These are phyloP conservation scores for Diaporthe helianthi DNA, from an alignment of 2,329 filamentous ascomycete species.

Conservation along the genomic window DNA sequence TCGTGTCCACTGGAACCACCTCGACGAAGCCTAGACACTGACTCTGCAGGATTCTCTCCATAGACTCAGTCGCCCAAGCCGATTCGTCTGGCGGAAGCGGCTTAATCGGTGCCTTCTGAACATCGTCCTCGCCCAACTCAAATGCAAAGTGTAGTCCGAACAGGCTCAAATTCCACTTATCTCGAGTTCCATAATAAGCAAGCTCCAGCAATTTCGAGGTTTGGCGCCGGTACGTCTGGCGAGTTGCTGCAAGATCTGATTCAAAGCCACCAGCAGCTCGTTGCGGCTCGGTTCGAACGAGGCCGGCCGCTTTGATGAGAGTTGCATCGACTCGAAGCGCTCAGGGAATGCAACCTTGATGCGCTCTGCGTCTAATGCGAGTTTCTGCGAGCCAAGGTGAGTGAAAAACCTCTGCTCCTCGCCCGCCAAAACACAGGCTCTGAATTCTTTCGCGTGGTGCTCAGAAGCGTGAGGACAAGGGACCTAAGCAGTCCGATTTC, in stretches of 20 bases:
- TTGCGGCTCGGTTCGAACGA: conserved; percentile 9
- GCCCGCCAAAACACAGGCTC: neutral
- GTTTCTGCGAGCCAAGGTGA: neutral
- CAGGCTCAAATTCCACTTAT: conserved; percentile 1
- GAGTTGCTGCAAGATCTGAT: neutral
- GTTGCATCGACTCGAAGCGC: neutral
- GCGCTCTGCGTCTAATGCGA: neutral
- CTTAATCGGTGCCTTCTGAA: neutral
- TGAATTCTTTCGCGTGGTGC: neutral
- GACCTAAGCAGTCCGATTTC: neutral
- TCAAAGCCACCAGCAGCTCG: neutral
- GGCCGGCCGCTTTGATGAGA: neutral
- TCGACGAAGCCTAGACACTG: neutral
- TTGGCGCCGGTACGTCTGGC: neutral
- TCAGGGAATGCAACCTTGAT: neutral
- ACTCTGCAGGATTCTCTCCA: conserved; percentile 10
- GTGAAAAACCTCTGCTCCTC: conserved; percentile 11
- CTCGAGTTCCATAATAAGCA: conserved; percentile 1
- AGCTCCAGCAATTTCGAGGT: neutral
- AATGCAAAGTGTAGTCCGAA: conserved; percentile 1
- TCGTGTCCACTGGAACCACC: neutral
- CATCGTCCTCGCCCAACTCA: neutral
- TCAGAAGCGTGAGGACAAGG: neutral
- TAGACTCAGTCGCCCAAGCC: neutral
- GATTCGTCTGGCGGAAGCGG: neutral